These are phyloP conservation scores for Rhazya stricta DNA, from an alignment of 257 asterid genomes.

Conservation along the genomic window DNA sequence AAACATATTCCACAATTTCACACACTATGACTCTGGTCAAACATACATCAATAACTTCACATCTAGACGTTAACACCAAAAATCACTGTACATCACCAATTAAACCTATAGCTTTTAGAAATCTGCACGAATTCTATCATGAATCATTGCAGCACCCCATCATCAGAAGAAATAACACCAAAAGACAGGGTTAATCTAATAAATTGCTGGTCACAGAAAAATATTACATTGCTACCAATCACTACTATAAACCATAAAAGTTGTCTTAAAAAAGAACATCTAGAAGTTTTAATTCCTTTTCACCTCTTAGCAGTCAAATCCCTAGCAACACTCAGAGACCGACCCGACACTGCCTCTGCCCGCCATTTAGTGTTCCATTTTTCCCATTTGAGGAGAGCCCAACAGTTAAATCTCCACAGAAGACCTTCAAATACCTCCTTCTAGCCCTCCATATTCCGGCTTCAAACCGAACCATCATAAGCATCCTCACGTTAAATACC, in stretches of 20 bases:
- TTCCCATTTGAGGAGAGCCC: conserved; percentile 31
- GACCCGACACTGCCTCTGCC: conserved; percentile 61
- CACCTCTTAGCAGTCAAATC: background rate
- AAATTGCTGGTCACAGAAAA: background rate
- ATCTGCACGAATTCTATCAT: background rate
- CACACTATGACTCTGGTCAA: background rate
- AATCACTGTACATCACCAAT: background rate
- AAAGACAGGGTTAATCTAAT: background rate
- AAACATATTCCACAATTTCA: no score
- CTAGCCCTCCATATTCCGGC: conserved; percentile 75
- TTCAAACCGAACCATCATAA: conserved; percentile 54
- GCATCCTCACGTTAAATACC: conserved; percentile 58
- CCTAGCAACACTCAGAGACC: conserved; percentile 47
- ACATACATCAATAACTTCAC: background rate
- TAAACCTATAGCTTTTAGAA: background rate
- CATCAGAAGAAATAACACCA: background rate
- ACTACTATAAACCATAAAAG: background rate
- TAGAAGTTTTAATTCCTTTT: background rate
- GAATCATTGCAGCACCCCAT: conserved; percentile 3
- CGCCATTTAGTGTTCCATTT: conserved; percentile 53
- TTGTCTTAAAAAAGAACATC: background rate
- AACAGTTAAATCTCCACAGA: conserved; percentile 59
- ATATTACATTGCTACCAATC: background rate
- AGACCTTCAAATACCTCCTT: conserved; percentile 63
- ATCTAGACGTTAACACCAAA: background rate